Percentiles rank a stretch among this genome's conserved stretches.
Evolutionary conservation across 805 yeast genomes (phyloP).

Genomic region (Suhomyces pyralidae): DNA sequence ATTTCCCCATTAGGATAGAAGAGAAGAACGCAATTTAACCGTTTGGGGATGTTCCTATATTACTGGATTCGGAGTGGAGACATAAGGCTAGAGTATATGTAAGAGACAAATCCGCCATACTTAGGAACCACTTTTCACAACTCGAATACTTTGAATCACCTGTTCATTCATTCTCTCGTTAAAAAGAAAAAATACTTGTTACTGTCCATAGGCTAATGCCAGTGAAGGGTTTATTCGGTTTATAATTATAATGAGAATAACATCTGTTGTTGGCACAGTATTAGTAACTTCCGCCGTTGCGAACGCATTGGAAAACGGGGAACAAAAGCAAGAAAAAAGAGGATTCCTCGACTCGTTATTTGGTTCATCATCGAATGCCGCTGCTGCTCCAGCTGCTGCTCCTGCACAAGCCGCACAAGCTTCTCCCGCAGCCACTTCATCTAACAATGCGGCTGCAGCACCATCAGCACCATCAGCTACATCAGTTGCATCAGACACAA

Average conservation of each 20-base stretch:
- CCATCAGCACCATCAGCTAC: neutral
- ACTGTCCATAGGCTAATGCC: conserved; percentile 3
- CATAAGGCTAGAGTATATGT: neutral
- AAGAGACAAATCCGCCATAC: neutral
- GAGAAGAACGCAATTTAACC: conserved; percentile 2
- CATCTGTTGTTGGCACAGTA: conserved; percentile 21
- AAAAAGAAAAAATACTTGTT: neutral
- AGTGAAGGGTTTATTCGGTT: conserved; percentile 5
- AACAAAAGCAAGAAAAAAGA: conserved; percentile 7
- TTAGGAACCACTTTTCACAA: neutral
- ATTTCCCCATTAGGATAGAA: conserved; percentile 4
- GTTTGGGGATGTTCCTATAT: conserved; percentile 1
- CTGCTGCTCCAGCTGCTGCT: conserved; percentile 6
- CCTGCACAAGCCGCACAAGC: conserved; percentile 2
- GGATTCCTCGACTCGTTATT: conserved; percentile 10
- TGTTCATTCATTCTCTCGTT: conserved; percentile 3
- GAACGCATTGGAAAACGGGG: conserved; percentile 9
- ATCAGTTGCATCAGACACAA: neutral
- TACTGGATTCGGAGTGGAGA: conserved; percentile 4
- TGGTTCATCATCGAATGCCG: conserved; percentile 7
- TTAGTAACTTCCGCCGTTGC: conserved; percentile 24
- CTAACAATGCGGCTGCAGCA: neutral
- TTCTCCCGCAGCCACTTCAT: conserved; percentile 8
- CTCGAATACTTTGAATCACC: neutral
- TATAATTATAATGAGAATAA: conserved; percentile 20